Base-by-base conservation (phyloP, 768 basidiomycete species). In the Coprinellus aureogranulatus region DNA sequence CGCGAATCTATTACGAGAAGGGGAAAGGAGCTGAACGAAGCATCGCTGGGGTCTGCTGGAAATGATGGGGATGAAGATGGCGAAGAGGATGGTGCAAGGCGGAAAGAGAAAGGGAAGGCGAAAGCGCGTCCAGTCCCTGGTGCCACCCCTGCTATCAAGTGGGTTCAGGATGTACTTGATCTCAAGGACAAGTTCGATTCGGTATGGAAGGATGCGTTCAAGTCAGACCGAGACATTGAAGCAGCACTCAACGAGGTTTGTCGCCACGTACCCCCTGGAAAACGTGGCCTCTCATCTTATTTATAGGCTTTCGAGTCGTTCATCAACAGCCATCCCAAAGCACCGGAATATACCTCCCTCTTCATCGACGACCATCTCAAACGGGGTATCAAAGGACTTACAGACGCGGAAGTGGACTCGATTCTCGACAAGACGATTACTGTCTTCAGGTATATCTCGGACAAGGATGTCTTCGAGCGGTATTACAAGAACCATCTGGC, bases 401-500 rank as follows among this genome's bases (percentile, higher is more conserved):
- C 91, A 26, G 97, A 98, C 58, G 77, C 81, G 20, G 97, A 99
- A 67, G 88, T 98, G 52, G 96, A 98, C 64, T 70, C 71, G 31
- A 84, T 96, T 4, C 76, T 99, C 59, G 96, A 98, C 67, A 98
- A 97, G 75, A 95, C 97, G 0, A 97, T 98, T 70, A 91, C 87
- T 1, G 84, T 98, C 27, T 99, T 99, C 83, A 84, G 96, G 49
- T 99, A 86, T 75, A 79, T 98, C 57, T 81, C 86, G 1, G 95
- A 98, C 72, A 98, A 98, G 73, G 97, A 99, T 67, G 84, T 94
- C 14, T 99, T 99, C 68, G 97, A 99, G 71, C 84, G 92, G 31
- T 98, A 98, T 70, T 99, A 99, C 78, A 98, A 98, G 74, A 82
- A 81, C 16, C 97, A 98, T 70, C 86, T 99, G 28, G 92, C 96